Evolutionary conservation across 805 yeast species (phyloP).

Genomic region (Suhomyces emberorum): DNA sequence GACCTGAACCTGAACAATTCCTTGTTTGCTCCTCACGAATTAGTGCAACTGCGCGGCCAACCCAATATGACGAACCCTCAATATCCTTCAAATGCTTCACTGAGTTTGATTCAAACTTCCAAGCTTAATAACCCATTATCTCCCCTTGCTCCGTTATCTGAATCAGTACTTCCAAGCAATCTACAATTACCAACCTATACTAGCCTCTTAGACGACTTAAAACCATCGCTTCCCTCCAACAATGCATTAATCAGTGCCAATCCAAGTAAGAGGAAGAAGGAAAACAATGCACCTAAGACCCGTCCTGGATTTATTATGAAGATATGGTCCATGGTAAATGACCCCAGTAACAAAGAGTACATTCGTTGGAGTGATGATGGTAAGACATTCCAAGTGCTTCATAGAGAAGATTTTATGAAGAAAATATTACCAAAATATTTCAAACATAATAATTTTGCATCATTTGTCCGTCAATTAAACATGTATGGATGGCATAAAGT

Average conservation of each 20-base stretch:
- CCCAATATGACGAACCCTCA: neutral
- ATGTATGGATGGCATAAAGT: constrained; percentile 99
- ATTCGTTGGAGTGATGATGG: constrained; percentile 90
- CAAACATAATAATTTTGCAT: constrained; percentile 92
- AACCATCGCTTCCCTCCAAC: neutral
- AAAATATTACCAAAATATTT: constrained; percentile 84
- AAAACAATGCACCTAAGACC: constrained; percentile 42
- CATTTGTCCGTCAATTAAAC: constrained; percentile 92
- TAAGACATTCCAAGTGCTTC: constrained; percentile 74
- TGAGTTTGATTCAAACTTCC: neutral
- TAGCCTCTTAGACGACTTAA: constrained; percentile 1
- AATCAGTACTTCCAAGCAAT: constrained; percentile 25
- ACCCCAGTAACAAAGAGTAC: constrained; percentile 59
- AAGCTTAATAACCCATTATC: constrained; percentile 19
- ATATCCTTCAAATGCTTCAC: neutral
- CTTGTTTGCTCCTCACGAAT: neutral
- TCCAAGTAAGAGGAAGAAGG: constrained; percentile 27
- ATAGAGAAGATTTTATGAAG: constrained; percentile 82
- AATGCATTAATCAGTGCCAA: constrained; percentile 1
- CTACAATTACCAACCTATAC: constrained; percentile 17
- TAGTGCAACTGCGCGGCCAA: neutral
- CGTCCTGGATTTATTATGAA: constrained; percentile 91
- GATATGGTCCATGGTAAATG: constrained; percentile 95
- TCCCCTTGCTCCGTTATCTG: constrained; percentile 28
- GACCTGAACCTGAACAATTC: too few relatives aligned